Evolutionary conservation across 2,329 filamentous ascomycete species (phyloP), one percentile per base, ranked within the genome.

Genomic region (Whalleya microplaca): DNA sequence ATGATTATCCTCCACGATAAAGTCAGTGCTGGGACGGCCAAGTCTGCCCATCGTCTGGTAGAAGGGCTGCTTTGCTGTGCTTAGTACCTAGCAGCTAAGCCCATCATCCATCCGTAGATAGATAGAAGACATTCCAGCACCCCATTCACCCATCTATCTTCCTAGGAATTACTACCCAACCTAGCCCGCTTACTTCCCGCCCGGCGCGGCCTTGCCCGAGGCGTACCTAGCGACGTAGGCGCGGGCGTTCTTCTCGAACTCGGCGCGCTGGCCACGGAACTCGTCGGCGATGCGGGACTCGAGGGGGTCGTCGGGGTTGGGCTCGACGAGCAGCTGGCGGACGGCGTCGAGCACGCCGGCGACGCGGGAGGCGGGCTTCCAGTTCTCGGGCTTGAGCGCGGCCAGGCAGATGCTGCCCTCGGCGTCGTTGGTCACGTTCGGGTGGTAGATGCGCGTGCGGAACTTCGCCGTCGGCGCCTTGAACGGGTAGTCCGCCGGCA

Each of bases 401-500:
- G 85, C 87, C 44, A 97, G 81, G 76, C 93, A 97, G 85, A 97
- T 91, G 76, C 83, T 88, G 60, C 93, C 93, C 64, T 86, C 84
- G 70, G 84, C 83, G 74, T 96, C 92, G 81, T 96, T 95, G 70
- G 89, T 92, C 57, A 97, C 85, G 77, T 97, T 97, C 44, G 93
- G 92, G 78, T 97, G 93, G 83, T 96, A 97, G 80, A 96, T 90
- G 76, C 93, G 94, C 49, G 92, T 96, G 64, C 80, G 78, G 82
- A 96, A 96, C 70, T 83, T 86, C 66, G 96, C 82, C 58, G 83
- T 79, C 16, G 92, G 92, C 20, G 92, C 86, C 76, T 95, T 95
- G 86, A 96, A 96, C 37, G 92, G 92, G 79, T 96, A 96, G 69
- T 92, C 88, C 66, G 80, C 76, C 14, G 92, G 92, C 10, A 97